Evolutionary conservation across 202 grass and related monocot species (phyloP), one percentile per base, ranked within the genome.

Genomic region (Setaria italica): DNA sequence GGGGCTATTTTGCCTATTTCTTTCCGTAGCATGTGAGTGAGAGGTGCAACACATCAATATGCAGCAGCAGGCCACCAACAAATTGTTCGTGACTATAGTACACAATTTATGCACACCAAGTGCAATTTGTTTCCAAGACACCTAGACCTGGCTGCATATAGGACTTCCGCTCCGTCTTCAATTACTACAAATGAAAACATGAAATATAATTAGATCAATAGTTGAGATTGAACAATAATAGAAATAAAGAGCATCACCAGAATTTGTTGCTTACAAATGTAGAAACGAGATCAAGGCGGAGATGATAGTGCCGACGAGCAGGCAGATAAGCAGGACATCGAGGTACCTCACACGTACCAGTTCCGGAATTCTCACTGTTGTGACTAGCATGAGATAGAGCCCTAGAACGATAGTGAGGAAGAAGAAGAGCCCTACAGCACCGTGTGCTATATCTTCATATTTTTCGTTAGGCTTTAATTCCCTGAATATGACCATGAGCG

Each of bases 371-470:
- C 72, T 76, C 33, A 76, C 72, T 4, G 72, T 76, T 3, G 72
- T n/a, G 51, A 55, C 17, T 33, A 76, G 7, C 72, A 76, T 76
- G 9, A 76, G 51, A 41, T 76, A 76, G 51, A 76, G 19, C 9
- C 72, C 72, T 2, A 76, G 51, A 76, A 55, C 1, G 4, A 76
- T 20, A 55, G 72, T 76, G 33, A 57, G 50, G 17, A 76, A 76
- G 33, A 76, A 76, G 0, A 76, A 34, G 51, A 76, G 3, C 72
- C 51, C 50, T 0, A 57, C 17, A 8, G 16, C 9, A 16, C 10
- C 20, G 39, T 41, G 39, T 41, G 39, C 39, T 41, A 41, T 41
- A 41, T 41, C 4, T 41, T 41, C 39, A 41, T 41, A 41, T 6
- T 74, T 3, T 50, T 19, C 0, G 9, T 16, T 29, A 54, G 15